phyloP scores from a whole-genome alignment of 2,329 filamentous ascomycete genomes.

The Teratosphaeria viscida region DNA sequence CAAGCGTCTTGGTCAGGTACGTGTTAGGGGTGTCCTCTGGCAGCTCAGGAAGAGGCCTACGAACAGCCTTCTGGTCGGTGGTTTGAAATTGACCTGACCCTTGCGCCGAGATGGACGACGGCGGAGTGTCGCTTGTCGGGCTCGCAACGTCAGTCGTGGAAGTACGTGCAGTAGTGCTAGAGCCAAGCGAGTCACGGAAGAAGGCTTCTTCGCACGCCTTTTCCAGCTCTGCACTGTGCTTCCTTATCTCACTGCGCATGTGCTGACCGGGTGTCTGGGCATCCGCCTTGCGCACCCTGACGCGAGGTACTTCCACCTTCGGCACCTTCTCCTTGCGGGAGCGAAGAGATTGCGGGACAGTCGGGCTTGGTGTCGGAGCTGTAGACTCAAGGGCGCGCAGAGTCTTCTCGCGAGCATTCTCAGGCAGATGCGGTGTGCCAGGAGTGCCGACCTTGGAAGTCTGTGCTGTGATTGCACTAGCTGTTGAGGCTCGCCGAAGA shows the following conservation, averaged over 20 bases:
- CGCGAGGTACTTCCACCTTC: slow-evolving; percentile 19
- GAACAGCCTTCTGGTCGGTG: slow-evolving; percentile 14
- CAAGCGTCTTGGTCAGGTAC: slow-evolving; percentile 44
- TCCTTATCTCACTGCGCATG: slow-evolving; percentile 68
- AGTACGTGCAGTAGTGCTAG: slow-evolving; percentile 35
- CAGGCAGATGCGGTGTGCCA: slow-evolving; percentile 17
- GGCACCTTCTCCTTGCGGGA: slow-evolving; percentile 26
- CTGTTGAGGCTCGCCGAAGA: slow-evolving; percentile 35
- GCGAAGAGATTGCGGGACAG: slow-evolving; percentile 20
- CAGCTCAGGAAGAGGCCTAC: slow-evolving; percentile 36
- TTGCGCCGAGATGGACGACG: slow-evolving; percentile 35
- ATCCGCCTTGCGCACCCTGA: slow-evolving; percentile 29
- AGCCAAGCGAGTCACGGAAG: slow-evolving; percentile 53
- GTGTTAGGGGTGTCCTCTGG: slow-evolving; percentile 40
- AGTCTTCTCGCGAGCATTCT: slow-evolving; percentile 13
- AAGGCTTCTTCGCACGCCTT: slow-evolving; percentile 91
- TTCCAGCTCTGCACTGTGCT: slow-evolving; percentile 75
- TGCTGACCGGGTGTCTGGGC: slow-evolving; percentile 35
- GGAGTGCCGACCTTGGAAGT: slow-evolving; percentile 15
- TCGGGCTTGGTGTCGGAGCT: slow-evolving; percentile 20
- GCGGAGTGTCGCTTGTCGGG: slow-evolving; percentile 39
- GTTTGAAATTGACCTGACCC: slow-evolving; percentile 14
- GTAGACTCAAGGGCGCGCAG: slow-evolving; percentile 9
- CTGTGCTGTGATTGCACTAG: slow-evolving; percentile 28
- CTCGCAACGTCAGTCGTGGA: slow-evolving; percentile 31